phyloP scores from a whole-genome alignment of 768 basidiomycete species.

The Hebeloma cylindrosporum region DNA sequence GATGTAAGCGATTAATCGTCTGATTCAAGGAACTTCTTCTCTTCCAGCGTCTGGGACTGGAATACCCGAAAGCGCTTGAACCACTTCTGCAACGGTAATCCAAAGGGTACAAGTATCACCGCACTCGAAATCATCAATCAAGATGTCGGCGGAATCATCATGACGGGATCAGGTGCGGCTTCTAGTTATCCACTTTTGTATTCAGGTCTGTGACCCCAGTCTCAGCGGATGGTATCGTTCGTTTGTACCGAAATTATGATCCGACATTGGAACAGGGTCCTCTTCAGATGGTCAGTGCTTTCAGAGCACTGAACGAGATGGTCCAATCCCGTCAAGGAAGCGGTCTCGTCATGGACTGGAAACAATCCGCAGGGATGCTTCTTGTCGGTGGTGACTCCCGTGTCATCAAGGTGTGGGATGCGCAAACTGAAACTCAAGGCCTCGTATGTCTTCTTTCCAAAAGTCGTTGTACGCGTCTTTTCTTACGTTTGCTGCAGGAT shows the following conservation, averaged over 20 bases:
- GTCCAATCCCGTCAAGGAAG: conserved; percentile 72
- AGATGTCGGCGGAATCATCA: conserved; percentile 86
- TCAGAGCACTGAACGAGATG: conserved; percentile 82
- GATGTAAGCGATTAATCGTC: no score
- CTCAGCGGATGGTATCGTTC: conserved; percentile 87
- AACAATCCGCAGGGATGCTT: conserved; percentile 80
- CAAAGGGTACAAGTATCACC: conserved; percentile 79
- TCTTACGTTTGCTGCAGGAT: conserved; percentile 52
- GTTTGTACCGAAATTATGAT: conserved; percentile 92
- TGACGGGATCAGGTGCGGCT: conserved; percentile 79
- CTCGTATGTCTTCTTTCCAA: conserved; percentile 49
- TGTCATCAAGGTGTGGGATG: conserved; percentile 93
- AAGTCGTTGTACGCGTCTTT: conserved; percentile 5
- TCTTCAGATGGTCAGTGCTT: conserved; percentile 91
- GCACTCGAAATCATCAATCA: conserved; percentile 93
- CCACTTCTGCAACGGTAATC: conserved; percentile 88
- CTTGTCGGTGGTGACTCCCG: conserved; percentile 91
- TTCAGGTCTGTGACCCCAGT: background rate
- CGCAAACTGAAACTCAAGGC: conserved; percentile 78
- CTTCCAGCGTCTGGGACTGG: conserved; percentile 91
- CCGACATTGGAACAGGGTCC: conserved; percentile 65
- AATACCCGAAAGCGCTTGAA: conserved; percentile 73
- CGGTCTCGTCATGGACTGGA: conserved; percentile 92
- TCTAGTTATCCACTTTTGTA: background rate
- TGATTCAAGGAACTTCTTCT: conserved; percentile 3